phyloP scores from a whole-genome alignment of 2,329 filamentous ascomycete species.

The Fusarium beomiforme region DNA sequence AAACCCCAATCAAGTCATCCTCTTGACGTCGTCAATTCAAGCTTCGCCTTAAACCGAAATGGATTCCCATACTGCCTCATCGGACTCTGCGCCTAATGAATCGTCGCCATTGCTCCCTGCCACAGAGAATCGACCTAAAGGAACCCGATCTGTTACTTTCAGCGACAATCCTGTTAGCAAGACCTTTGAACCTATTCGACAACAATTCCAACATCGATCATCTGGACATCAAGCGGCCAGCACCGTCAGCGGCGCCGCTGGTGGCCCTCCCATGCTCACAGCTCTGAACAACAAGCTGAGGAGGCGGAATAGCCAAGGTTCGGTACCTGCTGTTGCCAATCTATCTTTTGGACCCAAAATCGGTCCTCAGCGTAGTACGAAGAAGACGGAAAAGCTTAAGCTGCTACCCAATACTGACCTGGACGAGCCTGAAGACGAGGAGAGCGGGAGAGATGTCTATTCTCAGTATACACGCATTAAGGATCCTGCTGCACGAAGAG shows the following conservation, averaged over 20 bases:
- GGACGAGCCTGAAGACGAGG: slow-evolving; percentile 82
- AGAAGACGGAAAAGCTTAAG: slow-evolving; percentile 96
- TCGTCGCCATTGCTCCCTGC: slow-evolving; percentile 50
- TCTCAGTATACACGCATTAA: slow-evolving; percentile 98
- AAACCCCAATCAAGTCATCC: slow-evolving; percentile 8
- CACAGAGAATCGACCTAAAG: slow-evolving; percentile 53
- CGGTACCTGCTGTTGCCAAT: slow-evolving; percentile 49
- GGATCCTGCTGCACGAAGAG: slow-evolving; percentile 89
- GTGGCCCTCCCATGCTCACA: slow-evolving; percentile 71
- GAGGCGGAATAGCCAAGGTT: slow-evolving; percentile 83
- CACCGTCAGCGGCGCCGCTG: slow-evolving; percentile 47
- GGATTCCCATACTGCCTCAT: slow-evolving; percentile 40
- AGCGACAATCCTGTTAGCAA: slow-evolving; percentile 74
- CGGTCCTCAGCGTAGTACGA: slow-evolving; percentile 92
- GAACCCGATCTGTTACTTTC: slow-evolving; percentile 77
- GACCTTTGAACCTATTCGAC: slow-evolving; percentile 63
- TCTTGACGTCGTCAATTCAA: slow-evolving; percentile 8
- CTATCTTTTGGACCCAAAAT: slow-evolving; percentile 71
- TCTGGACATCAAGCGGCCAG: slow-evolving; percentile 45
- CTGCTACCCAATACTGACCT: slow-evolving; percentile 91
- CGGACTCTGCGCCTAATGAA: slow-evolving; percentile 42
- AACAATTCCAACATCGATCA: slow-evolving; percentile 37
- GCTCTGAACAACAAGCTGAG: slow-evolving; percentile 88
- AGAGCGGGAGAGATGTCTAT: slow-evolving; percentile 94
- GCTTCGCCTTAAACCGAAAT: slow-evolving; percentile 29